A percentile compares a stretch with the other conserved stretches of the same genome.
Conservation (phyloP, 2,329 filamentous ascomycete species). For the Neopestalotiopsis sp. region DNA sequence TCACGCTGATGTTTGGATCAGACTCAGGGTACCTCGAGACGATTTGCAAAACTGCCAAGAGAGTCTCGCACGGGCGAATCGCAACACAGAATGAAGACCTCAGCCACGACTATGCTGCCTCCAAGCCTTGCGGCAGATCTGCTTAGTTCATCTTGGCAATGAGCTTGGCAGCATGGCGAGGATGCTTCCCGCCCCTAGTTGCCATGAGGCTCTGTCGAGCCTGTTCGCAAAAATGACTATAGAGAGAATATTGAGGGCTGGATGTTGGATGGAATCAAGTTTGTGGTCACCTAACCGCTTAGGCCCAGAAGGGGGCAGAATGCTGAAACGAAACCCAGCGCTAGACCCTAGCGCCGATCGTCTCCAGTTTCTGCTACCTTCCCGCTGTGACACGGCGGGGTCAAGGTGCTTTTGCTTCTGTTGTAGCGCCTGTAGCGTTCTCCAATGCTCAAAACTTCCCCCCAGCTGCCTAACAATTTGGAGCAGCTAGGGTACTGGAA, state of each 20-base stretch:
- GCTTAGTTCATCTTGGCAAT: conserved; percentile 8
- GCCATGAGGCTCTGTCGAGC: not conserved
- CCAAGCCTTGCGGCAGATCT: not conserved
- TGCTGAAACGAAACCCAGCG: conserved; percentile 12
- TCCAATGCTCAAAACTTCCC: not conserved
- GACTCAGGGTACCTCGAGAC: conserved; percentile 10
- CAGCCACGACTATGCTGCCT: not conserved
- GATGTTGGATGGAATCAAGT: not conserved
- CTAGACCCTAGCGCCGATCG: conserved; percentile 3
- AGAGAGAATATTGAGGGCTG: not conserved
- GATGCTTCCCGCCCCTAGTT: not conserved
- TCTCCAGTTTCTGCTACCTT: not conserved
- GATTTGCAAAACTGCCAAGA: conserved; percentile 20
- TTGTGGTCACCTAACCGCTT: not conserved
- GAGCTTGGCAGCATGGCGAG: conserved; percentile 2
- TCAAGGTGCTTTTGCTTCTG: not conserved
- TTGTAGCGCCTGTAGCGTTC: not conserved
- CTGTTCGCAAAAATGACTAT: not conserved
- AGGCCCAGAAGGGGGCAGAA: not conserved
- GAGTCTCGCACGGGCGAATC: conserved; percentile 13
- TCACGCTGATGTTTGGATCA: conserved; percentile 9
- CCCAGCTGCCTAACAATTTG: not conserved
- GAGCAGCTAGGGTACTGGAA: not conserved
- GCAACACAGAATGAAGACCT: not conserved
- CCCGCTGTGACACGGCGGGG: not conserved